Conservation (phyloP, 306 rosid genomes). For the Glycine soja region DNA sequence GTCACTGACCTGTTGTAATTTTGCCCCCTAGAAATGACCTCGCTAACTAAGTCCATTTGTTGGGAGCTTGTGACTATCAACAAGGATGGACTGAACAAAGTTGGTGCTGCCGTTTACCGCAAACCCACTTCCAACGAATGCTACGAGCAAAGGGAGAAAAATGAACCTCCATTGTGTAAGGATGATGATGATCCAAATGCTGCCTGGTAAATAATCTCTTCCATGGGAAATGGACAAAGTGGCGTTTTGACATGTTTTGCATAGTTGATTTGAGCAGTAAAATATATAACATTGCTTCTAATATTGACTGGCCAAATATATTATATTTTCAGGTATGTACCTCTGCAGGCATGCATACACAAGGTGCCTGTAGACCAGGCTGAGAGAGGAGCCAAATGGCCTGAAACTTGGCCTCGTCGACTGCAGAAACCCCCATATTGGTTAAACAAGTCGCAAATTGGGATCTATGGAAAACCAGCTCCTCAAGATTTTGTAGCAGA, state of each 20-base stretch:
- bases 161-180: slow-evolving; percentile 81
- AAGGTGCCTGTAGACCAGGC: slow-evolving; percentile 58
- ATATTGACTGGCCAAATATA: background rate
- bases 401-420: slow-evolving; percentile 77
- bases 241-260: no score
- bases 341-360: slow-evolving; percentile 86
- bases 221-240: no score
- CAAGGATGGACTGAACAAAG: slow-evolving; percentile 65
- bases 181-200: slow-evolving; percentile 86
- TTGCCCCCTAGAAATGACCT: slow-evolving; percentile 64
- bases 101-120: slow-evolving; percentile 83
- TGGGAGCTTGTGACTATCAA: slow-evolving; percentile 91
- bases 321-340: slow-evolving; percentile 75
- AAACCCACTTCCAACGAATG: slow-evolving; percentile 82
- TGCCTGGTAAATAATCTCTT: slow-evolving; percentile 67
- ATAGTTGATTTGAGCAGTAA: slow-evolving; percentile 8
- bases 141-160: slow-evolving; percentile 70
- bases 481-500: slow-evolving; percentile 81
- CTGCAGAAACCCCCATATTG: slow-evolving; percentile 78
- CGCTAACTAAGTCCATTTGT: slow-evolving; percentile 77
- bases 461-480: slow-evolving; percentile 90
- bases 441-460: slow-evolving; percentile 80
- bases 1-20: slow-evolving; percentile 30
- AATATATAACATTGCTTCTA: slow-evolving; percentile 1
- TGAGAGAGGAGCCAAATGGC: slow-evolving; percentile 82